These are phyloP conservation scores for Melaleuca quinquenervia DNA, from an alignment of 345 rosid genomes.

Conservation along the genomic window DNA sequence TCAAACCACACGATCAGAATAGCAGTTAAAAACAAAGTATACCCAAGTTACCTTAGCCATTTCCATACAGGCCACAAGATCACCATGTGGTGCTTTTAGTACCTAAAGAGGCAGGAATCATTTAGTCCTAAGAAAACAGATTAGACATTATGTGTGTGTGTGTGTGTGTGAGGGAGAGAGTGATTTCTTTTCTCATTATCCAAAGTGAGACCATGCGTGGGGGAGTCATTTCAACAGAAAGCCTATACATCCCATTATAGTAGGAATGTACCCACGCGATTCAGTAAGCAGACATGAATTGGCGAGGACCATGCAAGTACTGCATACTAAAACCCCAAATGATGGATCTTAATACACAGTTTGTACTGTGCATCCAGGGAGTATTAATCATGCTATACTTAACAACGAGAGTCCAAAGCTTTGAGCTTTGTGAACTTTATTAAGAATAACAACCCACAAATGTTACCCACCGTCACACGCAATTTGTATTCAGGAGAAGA, in stretches of 20 bases:
- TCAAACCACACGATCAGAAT: background rate
- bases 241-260: background rate
- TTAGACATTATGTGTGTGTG: background rate
- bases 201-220: background rate
- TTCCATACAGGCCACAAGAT: slow-evolving; percentile 74
- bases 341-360: background rate
- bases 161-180: background rate
- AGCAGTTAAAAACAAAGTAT: background rate
- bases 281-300: background rate
- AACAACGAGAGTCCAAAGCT: background rate
- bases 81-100: slow-evolving; percentile 79
- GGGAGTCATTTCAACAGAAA: background rate
- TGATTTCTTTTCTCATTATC: background rate
- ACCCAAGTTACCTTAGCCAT: slow-evolving; percentile 63
- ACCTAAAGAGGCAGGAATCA: slow-evolving; percentile 21
- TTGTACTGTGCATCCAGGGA: background rate
- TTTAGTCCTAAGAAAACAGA: background rate
- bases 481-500: slow-evolving; percentile 63
- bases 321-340: background rate
- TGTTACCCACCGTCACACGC: slow-evolving; percentile 48
- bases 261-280: background rate
- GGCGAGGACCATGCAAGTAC: background rate
- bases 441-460: background rate
- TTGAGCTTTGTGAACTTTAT: background rate
- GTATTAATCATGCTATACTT: background rate